phyloP scores from a whole-genome alignment of 2,329 filamentous ascomycete genomes.

The Xylariomycetidae sp. region DNA sequence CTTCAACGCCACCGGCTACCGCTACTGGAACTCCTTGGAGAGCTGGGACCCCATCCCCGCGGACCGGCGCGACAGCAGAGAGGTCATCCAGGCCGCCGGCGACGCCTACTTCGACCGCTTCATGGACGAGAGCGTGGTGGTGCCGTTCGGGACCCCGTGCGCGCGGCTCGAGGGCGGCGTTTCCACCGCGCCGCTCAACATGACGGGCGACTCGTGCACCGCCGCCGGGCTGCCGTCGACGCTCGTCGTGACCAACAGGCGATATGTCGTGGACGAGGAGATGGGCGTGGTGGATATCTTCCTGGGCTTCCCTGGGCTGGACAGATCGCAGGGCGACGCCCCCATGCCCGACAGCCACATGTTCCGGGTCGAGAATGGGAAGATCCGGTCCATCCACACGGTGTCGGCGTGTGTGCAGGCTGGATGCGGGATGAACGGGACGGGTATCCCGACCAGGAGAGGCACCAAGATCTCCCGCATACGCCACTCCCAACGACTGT shows the following conservation, averaged over 20 bases:
- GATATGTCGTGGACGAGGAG: slow-evolving; percentile 24
- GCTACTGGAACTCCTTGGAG: slow-evolving; percentile 23
- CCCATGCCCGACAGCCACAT: slow-evolving; percentile 24
- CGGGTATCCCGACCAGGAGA: slow-evolving; percentile 10
- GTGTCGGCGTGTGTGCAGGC: slow-evolving; percentile 21
- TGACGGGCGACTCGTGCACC: slow-evolving; percentile 21
- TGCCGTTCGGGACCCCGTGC: slow-evolving; percentile 23
- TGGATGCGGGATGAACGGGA: slow-evolving; percentile 18
- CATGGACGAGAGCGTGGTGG: slow-evolving; percentile 17
- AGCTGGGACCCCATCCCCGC: slow-evolving; percentile 25
- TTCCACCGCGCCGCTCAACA: slow-evolving; percentile 18
- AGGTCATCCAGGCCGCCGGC: slow-evolving; percentile 23
- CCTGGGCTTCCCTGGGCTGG: slow-evolving; percentile 23
- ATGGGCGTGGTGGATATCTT: slow-evolving; percentile 24
- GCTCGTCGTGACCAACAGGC: slow-evolving; percentile 22
- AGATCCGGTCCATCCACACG: slow-evolving; percentile 27
- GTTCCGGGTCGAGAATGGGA: slow-evolving; percentile 22
- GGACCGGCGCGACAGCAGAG: slow-evolving; percentile 19
- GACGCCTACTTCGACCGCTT: slow-evolving; percentile 26
- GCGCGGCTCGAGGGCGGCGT: slow-evolving; percentile 24
- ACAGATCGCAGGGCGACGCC: slow-evolving; percentile 12
- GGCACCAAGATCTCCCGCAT: no score
- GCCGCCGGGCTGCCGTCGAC: slow-evolving; percentile 23
- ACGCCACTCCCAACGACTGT: no score
- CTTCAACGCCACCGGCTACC: slow-evolving; percentile 24